Evolutionary conservation across 768 basidiomycete genomes (phyloP), one percentile per base, ranked within the genome.

Genomic region (Dacryopinax spathularia): DNA sequence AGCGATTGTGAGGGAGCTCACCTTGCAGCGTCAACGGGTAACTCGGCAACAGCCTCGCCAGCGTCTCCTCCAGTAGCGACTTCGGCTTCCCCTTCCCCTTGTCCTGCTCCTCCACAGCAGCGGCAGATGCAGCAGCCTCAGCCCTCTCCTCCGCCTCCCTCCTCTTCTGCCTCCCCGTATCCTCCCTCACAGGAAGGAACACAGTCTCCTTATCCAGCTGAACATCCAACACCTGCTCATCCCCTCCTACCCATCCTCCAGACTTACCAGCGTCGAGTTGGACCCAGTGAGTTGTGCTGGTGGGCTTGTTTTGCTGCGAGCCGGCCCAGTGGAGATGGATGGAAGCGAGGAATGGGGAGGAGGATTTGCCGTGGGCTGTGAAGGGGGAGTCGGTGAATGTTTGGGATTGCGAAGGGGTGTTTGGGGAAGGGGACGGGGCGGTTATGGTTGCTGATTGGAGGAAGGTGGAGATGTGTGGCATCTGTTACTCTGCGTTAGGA

Each of bases 201-300:
- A 74, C 72, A 1, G 73, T 77, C 37, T 74, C 72, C 16, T 78
- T 75, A 62, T 80, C 77, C 12, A 82, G 75, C 62, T 81, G 80
- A 20, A 81, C 71, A 63, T 82, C 80, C 37, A 82, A 69, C 13
- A 82, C 70, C 64, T 82, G 81, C 65, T 82, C 78, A 33, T 78
- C 81, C 6, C 80, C 81, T 0, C 75, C 66, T 13, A 72, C 75
- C 13, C 81, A 73, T 33, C 67, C 67, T 16, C 64, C 65, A 16
- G 72, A 68, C 33, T 72, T 78, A 33, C 74, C 70, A n/a, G 73
- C 75, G 67, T 81, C 80, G 25, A 80, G 76, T 78, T 80, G 66
- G 6, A 82, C 75, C 80, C 80, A 82, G 61, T 82, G 80, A 9
- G 81, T 80, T 18, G 82, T 71, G 48, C 77, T 77, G 65, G 75